phyloP scores from a whole-genome alignment of 2,329 filamentous ascomycete species.

The Neurospora crassa region DNA sequence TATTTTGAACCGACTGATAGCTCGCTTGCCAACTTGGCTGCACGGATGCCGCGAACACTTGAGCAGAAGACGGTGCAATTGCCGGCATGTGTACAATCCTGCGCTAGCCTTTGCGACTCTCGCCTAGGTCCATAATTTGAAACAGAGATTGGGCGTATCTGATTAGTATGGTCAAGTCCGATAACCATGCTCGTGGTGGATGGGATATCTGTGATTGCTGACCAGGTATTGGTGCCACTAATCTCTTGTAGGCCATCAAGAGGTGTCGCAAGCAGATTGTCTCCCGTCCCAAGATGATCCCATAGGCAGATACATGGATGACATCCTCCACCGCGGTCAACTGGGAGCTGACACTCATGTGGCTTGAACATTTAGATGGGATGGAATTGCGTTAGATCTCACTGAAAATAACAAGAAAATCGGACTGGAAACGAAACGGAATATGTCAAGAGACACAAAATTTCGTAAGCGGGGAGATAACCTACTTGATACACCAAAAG shows the following conservation, averaged over 20 bases:
- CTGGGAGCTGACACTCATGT: neutral
- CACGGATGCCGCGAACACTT: neutral
- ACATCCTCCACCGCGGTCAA: neutral
- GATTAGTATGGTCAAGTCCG: too few species aligned
- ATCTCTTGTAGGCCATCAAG: neutral
- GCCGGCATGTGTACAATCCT: neutral
- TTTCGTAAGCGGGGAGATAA: too few species aligned
- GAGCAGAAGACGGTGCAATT: neutral
- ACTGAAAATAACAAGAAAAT: neutral
- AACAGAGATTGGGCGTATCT: neutral
- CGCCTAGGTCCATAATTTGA: neutral
- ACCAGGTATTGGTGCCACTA: neutral
- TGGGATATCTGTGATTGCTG: neutral
- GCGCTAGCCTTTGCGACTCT: neutral
- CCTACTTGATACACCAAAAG: too few species aligned
- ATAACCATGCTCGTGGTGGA: neutral
- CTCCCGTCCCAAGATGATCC: neutral
- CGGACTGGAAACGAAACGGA: neutral
- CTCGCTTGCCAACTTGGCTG: neutral
- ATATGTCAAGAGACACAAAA: too few species aligned
- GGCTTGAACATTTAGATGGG: neutral
- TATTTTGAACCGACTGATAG: neutral
- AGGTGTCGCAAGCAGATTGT: neutral
- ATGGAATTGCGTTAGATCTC: neutral
- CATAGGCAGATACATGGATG: neutral